Percentiles rank a stretch among this genome's conserved stretches.
These are phyloP conservation scores for Parachaetomium inaequale DNA, from an alignment of 495 filamentous ascomycete species.

Conservation along the genomic window DNA sequence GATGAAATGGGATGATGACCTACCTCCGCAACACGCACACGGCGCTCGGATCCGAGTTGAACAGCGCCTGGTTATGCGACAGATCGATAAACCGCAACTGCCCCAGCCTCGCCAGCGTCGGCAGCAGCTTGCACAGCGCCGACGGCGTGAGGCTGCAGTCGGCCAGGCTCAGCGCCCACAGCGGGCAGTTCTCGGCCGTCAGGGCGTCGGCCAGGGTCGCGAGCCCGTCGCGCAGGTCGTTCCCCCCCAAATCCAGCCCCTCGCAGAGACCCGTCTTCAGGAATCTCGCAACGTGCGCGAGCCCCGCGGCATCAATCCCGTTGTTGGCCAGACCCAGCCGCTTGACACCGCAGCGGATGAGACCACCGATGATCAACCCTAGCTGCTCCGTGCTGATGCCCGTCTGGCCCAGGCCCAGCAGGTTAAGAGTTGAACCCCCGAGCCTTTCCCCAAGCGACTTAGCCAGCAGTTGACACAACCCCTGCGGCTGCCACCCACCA, in stretches of 20 bases:
- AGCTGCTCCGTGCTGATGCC: conserved; percentile 66
- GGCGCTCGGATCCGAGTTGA: conserved; percentile 68
- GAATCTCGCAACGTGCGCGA: conserved; percentile 73
- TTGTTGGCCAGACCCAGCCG: conserved; percentile 83
- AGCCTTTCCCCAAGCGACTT: conserved; percentile 73
- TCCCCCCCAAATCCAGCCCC: conserved; percentile 92
- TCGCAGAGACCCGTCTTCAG: conserved; percentile 72
- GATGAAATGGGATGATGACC: conserved; percentile 18
- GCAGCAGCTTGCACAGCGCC: conserved; percentile 71
- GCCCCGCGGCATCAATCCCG: conserved; percentile 63
- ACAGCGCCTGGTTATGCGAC: conserved; percentile 81
- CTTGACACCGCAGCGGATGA: conserved; percentile 66
- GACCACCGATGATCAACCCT: conserved; percentile 68
- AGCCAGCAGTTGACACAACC: conserved; percentile 53
- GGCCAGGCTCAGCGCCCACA: conserved; percentile 82
- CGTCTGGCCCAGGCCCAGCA: conserved; percentile 80
- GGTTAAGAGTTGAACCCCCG: conserved; percentile 70
- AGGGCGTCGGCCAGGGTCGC: conserved; percentile 62
- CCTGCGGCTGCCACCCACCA: conserved; percentile 22
- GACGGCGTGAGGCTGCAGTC: conserved; percentile 76
- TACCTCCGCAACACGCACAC: conserved; percentile 68
- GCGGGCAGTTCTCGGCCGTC: conserved; percentile 52
- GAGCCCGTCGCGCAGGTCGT: conserved; percentile 68
- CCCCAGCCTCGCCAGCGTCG: conserved; percentile 64
- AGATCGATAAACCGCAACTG: conserved; percentile 86